A percentile compares a stretch with the other conserved stretches of the same genome.
Conservation (phyloP, 2,329 filamentous ascomycete species). For the Aspergillus quadricinctus region DNA sequence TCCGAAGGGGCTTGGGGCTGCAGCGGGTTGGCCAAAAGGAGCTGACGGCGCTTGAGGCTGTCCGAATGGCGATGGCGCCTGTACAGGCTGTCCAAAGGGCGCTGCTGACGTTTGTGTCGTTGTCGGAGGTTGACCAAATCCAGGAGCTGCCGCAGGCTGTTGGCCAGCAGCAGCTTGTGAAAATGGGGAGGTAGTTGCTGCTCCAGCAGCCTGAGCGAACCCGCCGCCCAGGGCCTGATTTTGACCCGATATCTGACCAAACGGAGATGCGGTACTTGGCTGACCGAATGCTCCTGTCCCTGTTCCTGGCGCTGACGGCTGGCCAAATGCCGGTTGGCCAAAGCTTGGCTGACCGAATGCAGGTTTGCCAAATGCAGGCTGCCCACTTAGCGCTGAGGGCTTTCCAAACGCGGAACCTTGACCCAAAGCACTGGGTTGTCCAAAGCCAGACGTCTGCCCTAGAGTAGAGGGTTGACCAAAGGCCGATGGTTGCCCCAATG, state of each 20-base stretch:
- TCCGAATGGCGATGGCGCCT: constrained; percentile 25
- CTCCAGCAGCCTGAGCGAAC: constrained; percentile 22
- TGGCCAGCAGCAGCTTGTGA: constrained; percentile 28
- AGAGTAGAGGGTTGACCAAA: constrained; percentile 25
- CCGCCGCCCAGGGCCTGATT: constrained; percentile 23
- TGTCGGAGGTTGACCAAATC: constrained; percentile 25
- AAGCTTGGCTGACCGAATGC: constrained; percentile 41
- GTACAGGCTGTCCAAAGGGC: constrained; percentile 33
- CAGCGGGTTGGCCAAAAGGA: constrained; percentile 28
- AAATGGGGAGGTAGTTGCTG: constrained; percentile 25
- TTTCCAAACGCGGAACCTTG: constrained; percentile 39
- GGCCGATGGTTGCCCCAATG: constrained; percentile 18
- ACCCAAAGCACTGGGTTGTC: constrained; percentile 15
- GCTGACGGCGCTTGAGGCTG: constrained; percentile 20
- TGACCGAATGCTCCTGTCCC: constrained; percentile 31
- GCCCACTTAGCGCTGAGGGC: constrained; percentile 25
- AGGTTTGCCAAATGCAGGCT: constrained; percentile 31
- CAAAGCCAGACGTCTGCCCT: constrained; percentile 13
- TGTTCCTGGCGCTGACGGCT: constrained; percentile 19
- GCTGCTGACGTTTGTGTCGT: constrained; percentile 10
- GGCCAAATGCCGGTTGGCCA: constrained; percentile 24
- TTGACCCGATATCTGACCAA: constrained; percentile 39
- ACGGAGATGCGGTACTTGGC: constrained; percentile 34
- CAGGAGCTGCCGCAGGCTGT: constrained; percentile 25
- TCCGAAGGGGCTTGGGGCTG: constrained; percentile 26